A percentile compares a stretch with the other conserved stretches of the same genome.
phyloP scores from a whole-genome alignment of 495 filamentous ascomycete species.

The Hypoxylon lienhwacheense region DNA sequence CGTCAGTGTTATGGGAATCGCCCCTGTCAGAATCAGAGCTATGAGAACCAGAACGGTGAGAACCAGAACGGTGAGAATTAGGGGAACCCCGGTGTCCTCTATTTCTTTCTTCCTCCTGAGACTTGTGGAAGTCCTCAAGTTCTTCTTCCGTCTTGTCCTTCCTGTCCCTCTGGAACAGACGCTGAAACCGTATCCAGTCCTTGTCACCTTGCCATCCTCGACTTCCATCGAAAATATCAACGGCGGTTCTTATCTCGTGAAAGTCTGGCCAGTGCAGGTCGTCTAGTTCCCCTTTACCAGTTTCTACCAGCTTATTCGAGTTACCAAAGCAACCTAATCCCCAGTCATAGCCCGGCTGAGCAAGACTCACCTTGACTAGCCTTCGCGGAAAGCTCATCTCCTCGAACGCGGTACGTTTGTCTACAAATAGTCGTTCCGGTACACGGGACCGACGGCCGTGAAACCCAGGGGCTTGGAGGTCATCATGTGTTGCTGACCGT shows the following conservation, averaged over 20 bases:
- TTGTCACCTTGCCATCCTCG: slow-evolving; percentile 1
- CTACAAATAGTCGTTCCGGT: background rate
- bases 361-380: background rate
- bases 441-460: background rate
- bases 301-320: slow-evolving; percentile 17
- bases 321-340: slow-evolving; percentile 24
- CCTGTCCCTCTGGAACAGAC: background rate
- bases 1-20: background rate
- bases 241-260: slow-evolving; percentile 5
- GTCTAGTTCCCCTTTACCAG: slow-evolving; percentile 8
- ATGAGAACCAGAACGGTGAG: slow-evolving; percentile 5
- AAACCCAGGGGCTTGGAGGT: background rate
- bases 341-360: slow-evolving; percentile 6
- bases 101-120: background rate
- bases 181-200: slow-evolving; percentile 15
- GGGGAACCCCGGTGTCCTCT: background rate
- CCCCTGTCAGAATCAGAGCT: background rate
- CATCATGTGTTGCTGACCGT: background rate
- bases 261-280: slow-evolving; percentile 5
- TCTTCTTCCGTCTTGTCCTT: slow-evolving; percentile 12
- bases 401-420: background rate
- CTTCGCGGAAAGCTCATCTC: background rate
- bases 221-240: slow-evolving; percentile 1
- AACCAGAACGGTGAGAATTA: background rate
- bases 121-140: slow-evolving; percentile 1